These are phyloP conservation scores for Didymella segeticola DNA, from an alignment of 2,329 filamentous ascomycete species.

Conservation along the genomic window DNA sequence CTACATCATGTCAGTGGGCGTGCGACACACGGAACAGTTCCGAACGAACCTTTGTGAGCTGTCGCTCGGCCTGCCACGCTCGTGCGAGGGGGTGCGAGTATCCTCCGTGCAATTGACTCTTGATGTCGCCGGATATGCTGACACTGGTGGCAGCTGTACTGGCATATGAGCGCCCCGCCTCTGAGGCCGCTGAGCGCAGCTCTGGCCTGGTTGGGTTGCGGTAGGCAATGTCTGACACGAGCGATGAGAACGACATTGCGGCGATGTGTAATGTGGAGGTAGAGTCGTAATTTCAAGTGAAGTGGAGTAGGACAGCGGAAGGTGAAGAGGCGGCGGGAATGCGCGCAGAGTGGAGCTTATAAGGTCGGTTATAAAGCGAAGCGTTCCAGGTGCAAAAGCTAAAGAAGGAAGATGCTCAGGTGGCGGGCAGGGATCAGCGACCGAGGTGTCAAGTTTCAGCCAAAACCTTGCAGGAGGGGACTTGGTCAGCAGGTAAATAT, in stretches of 20 bases:
- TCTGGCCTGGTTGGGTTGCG: conserved; percentile 52
- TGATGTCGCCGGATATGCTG: conserved; percentile 60
- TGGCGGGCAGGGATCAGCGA: conserved; percentile 14
- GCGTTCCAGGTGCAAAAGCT: conserved; percentile 12
- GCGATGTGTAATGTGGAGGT: not conserved
- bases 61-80: conserved; percentile 60
- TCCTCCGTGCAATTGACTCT: conserved; percentile 59
- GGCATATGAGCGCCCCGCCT: conserved; percentile 57
- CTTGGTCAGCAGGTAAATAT: conserved; percentile 2
- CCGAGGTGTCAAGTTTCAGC: conserved; percentile 1
- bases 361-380: conserved; percentile 17
- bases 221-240: conserved; percentile 60
- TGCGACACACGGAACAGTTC: not conserved
- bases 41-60: conserved; percentile 56
- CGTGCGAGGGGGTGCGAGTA: conserved; percentile 60
- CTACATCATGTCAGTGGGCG: conserved; percentile 55
- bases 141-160: conserved; percentile 61
- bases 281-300: not conserved
- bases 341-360: conserved; percentile 8
- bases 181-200: conserved; percentile 54
- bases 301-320: not conserved
- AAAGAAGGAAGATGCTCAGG: conserved; percentile 8
- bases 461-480: not conserved
- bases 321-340: conserved; percentile 1
- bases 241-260: conserved; percentile 60